Conservation (phyloP, 2,329 filamentous ascomycete species). For the Orbilia ellipsospora region DNA sequence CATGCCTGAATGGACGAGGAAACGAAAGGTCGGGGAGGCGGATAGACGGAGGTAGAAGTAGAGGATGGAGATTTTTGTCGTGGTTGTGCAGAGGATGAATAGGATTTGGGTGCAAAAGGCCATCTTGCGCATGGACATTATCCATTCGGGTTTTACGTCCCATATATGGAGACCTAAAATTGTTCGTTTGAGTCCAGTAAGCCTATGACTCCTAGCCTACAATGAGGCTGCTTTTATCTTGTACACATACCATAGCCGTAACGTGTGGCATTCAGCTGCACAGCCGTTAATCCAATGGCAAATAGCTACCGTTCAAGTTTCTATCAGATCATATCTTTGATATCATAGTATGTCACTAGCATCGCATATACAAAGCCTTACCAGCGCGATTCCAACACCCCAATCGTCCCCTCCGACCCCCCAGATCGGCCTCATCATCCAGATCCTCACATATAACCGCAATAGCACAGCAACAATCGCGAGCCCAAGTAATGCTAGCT, state of each 20-base stretch:
- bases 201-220: neutral
- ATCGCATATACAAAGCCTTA: neutral
- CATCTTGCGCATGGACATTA: slow-evolving; percentile 52
- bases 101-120: slow-evolving; percentile 49
- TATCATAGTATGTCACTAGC: neutral
- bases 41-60: slow-evolving; percentile 52
- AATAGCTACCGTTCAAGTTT: slow-evolving; percentile 26
- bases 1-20: slow-evolving; percentile 40
- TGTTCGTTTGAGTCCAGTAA: neutral
- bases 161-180: slow-evolving; percentile 43
- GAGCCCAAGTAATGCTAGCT: slow-evolving; percentile 24
- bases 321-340: neutral
- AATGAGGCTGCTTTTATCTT: neutral
- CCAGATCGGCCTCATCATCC: slow-evolving; percentile 50
- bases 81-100: slow-evolving; percentile 50
- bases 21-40: slow-evolving; percentile 32
- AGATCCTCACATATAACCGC: slow-evolving; percentile 44
- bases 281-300: slow-evolving; percentile 38
- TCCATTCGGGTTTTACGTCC: slow-evolving; percentile 50
- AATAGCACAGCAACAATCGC: slow-evolving; percentile 35
- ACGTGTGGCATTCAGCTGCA: slow-evolving; percentile 42
- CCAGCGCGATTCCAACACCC: slow-evolving; percentile 35
- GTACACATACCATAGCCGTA: slow-evolving; percentile 45
- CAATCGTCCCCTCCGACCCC: slow-evolving; percentile 45
- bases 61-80: slow-evolving; percentile 52